phyloP scores from a whole-genome alignment of 331 rosid genomes.

The Phaseolus coccineus region DNA sequence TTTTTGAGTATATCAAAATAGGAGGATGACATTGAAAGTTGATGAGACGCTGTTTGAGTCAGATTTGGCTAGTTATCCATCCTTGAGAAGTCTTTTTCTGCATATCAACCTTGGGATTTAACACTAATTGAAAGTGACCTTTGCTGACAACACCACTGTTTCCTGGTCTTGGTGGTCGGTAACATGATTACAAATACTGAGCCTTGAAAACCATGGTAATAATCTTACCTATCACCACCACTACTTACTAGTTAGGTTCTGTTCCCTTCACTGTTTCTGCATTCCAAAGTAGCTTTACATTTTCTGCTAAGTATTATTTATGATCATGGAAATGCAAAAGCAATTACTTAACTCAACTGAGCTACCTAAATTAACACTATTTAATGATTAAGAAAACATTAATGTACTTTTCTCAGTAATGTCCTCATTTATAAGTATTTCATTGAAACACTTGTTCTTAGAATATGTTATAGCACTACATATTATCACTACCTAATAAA shows the following conservation, averaged over 20 bases:
- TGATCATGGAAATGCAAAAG: too few species aligned
- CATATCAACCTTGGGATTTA: constrained; percentile 23
- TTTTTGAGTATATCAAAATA: not conserved
- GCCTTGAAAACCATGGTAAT: constrained; percentile 9
- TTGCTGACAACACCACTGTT: constrained; percentile 23
- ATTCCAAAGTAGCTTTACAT: not conserved
- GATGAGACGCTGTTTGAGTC: not conserved
- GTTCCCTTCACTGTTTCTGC: not conserved
- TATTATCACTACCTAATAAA: not conserved
- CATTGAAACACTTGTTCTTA: not conserved
- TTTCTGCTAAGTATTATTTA: too few species aligned
- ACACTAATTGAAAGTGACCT: constrained; percentile 14
- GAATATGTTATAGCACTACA: not conserved
- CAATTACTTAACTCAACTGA: too few species aligned
- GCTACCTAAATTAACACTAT: too few species aligned
- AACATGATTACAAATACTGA: constrained; percentile 7
- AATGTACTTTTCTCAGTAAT: not conserved
- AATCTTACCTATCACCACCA: not conserved
- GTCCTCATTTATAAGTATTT: not conserved
- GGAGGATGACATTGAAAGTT: constrained; percentile 1
- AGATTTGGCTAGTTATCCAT: not conserved
- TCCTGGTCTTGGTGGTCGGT: constrained; percentile 21
- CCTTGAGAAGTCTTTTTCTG: constrained; percentile 26
- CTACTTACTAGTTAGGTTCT: not conserved
- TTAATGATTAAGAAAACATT: too few species aligned